Evolutionary conservation across 2,329 filamentous ascomycete species (phyloP), one percentile per base, ranked within the genome.

Genomic region (Epichloe aotearoae): DNA sequence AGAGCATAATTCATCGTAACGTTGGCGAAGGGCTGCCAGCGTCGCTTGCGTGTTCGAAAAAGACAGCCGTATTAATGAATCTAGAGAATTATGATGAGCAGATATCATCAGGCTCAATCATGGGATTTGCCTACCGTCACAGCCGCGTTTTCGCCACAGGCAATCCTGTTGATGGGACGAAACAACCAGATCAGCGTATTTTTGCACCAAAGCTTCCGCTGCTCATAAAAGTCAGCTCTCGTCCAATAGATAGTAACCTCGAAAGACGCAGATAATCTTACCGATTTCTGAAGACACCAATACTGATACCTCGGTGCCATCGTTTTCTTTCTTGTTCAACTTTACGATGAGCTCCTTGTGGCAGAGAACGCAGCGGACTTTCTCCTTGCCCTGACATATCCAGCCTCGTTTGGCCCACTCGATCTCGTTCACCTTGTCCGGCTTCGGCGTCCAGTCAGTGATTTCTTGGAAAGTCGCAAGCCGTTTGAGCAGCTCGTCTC

Each of bases 391-490:
- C 44, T 85, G 81, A 60, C 91, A 96, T 4, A 84, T 75, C 91
- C 93, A 98, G 1, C 91, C 91, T 52, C 86, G 74, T 71, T 91
- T 95, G 1, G 90, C 90, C 93, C 93, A 98, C 64, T 89, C 85
- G 7, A 96, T 82, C 68, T 97, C 93, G 62, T 82, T 88, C 58
- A 97, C 83, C 36, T 74, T 75, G 49, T 90, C 80, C 0, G 93
- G 90, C 64, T 97, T 97, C 0, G 88, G 86, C n/a, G 86, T 85
- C 91, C 91, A 98, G 63, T 86, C 80, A 50, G 88, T 93, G 46
- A 97, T 82, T 57, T 91, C 88, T 62, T 91, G 86, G 63, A 95
- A 98, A 0, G 88, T 94, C 53, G 84, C 84, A 30, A 98, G 73
- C 23, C 93, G 75, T 58, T 78, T 80, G 11, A 97, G 74, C 54